Evolutionary conservation across 2,329 filamentous ascomycete species (phyloP), one percentile per base, ranked within the genome.

Genomic region (Stagonosporopsis vannaccii): DNA sequence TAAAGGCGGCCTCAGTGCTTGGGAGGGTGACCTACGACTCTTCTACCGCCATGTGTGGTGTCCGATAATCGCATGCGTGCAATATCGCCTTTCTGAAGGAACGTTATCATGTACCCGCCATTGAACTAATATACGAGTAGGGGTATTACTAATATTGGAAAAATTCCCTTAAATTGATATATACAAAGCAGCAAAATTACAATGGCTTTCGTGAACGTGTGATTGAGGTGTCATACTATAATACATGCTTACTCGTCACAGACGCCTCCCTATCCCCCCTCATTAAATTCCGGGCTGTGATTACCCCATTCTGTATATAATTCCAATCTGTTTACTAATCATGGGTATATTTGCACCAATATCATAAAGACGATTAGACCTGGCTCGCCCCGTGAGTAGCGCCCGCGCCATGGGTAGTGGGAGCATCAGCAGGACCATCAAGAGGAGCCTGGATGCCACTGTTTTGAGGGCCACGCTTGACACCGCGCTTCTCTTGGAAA

Each of bases 401-500:
- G 30, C 30, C 30, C 13, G 30, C 15, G 13, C 15, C 28, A n/a
- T 37, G 45, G 26, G 47, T 40, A 5, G 22, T 20, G 19, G 25
- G n/a, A 22, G 37, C 22, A 13, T 45, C 4, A 9, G 20, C 48
- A 40, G 55, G 43, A 5, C 46, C 49, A 6, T 52, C 49, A 30
- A 52, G 41, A 19, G 49, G 46, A 17, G 46, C 19, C 12, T 50
- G 42, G 7, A 50, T 28, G 30, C 26, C 26, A 28, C 43, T 53
- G 25, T 45, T 49, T 13, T 44, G 30, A 6, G 39, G 23, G 17
- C 33, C 22, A 20, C 41, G 23, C 32, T 44, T 30, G 19, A 20
- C 22, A 17, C 22, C 23, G 17, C 50, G 71, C 65, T 68, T 68
- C 60, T 69, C 66, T 5, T 53, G 51, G 1, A 66, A 56, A 2